These are phyloP conservation scores for Quercus agrifolia DNA, from an alignment of 306 rosid species.

Conservation along the genomic window DNA sequence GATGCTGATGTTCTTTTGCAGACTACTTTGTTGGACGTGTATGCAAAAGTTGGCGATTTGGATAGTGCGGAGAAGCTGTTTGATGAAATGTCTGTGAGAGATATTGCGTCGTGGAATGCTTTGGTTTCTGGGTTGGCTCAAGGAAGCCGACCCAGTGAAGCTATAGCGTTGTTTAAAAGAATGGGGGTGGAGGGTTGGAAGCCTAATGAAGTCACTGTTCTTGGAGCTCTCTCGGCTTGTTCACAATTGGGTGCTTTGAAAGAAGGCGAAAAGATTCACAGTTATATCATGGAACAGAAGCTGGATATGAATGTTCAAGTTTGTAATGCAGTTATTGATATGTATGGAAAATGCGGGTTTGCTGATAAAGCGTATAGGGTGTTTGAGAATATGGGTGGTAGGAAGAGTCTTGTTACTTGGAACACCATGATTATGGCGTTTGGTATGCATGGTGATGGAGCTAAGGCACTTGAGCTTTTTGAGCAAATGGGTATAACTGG, in stretches of 20 bases:
- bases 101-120: conserved; percentile 79
- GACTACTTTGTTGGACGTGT: conserved; percentile 78
- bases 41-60: conserved; percentile 61
- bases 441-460: conserved; percentile 72
- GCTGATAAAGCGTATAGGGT: conserved; percentile 63
- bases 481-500: conserved; percentile 40
- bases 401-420: conserved; percentile 71
- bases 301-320: conserved; percentile 60
- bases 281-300: conserved; percentile 43
- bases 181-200: conserved; percentile 64
- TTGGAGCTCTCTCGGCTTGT: conserved; percentile 73
- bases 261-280: conserved; percentile 54
- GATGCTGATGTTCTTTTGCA: conserved; percentile 43
- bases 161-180: conserved; percentile 55
- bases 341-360: conserved; percentile 79
- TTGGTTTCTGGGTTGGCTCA: conserved; percentile 85
- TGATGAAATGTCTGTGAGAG: conserved; percentile 61
- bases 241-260: conserved; percentile 78
- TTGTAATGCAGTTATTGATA: conserved; percentile 85
- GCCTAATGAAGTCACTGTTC: conserved; percentile 75
- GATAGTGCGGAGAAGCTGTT: conserved; percentile 66
- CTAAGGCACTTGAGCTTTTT: conserved; percentile 62
- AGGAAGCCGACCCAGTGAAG: conserved; percentile 62
- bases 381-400: conserved; percentile 53
- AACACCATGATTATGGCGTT: conserved; percentile 85